phyloP scores from a whole-genome alignment of 225 moss, liverwort and hornwort species.

The Bryum argenteum region DNA sequence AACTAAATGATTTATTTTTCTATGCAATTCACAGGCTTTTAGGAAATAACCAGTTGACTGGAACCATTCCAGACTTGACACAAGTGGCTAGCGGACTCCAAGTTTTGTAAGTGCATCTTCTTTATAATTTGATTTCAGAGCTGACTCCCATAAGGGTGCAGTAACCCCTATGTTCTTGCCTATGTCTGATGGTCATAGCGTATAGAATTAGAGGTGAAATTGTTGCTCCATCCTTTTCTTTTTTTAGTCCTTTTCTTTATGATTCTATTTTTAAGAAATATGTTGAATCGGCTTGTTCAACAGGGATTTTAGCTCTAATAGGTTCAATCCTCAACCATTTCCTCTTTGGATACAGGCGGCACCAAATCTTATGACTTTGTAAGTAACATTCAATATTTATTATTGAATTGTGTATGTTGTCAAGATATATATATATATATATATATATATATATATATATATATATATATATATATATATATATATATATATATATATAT shows the following conservation, averaged over 20 bases:
- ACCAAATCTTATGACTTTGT: conserved; percentile 43
- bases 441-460: no score
- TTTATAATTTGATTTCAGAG: no score
- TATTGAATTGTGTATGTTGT: no score
- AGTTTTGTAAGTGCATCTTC: conserved; percentile 60
- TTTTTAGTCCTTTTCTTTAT: no score
- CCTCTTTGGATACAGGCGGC: conserved; percentile 45
- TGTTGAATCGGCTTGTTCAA: conserved; percentile 2
- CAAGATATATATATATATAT: no score
- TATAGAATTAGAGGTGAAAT: no score
- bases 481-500: no score
- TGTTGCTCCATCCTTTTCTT: no score
- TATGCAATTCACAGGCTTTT: conserved; percentile 36
- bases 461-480: no score
- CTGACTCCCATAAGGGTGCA: no score
- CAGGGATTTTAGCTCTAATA: conserved; percentile 75
- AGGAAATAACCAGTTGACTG: conserved; percentile 31
- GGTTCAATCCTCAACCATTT: conserved; percentile 37
- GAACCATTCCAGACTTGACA: conserved; percentile 50
- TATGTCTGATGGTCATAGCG: no score
- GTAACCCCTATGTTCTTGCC: no score
- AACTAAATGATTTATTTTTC: neutral
- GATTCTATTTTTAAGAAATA: neutral
- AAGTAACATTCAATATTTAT: conserved; percentile 5
- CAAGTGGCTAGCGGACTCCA: conserved; percentile 24